A percentile compares a stretch with the other conserved stretches of the same genome.
phyloP scores from a whole-genome alignment of 257 asterid genomes.

The Datura wrightii region DNA sequence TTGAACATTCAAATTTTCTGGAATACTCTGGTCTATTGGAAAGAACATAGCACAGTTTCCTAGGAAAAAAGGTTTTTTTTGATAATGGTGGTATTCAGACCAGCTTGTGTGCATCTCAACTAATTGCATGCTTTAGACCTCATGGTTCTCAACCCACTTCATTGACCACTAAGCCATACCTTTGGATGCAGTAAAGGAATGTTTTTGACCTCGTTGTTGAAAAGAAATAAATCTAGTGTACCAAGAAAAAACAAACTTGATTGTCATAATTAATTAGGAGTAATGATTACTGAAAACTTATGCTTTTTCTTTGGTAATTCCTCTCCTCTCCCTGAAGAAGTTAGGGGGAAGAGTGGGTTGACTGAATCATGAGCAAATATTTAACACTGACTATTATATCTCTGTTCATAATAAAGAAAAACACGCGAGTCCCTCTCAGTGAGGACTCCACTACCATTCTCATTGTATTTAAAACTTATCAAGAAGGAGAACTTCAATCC shows the following conservation, averaged over 20 bases:
- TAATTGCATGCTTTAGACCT: too few species aligned
- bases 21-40: neutral
- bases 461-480: neutral
- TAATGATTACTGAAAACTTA: neutral
- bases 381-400: neutral
- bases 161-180: too few species aligned
- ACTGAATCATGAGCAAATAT: neutral
- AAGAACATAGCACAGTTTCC: neutral
- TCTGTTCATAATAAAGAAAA: neutral
- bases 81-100: too few species aligned
- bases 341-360: neutral
- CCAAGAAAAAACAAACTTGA: neutral
- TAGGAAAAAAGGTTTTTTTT: neutral
- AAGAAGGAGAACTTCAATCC: neutral
- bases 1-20: neutral
- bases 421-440: neutral
- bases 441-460: neutral
- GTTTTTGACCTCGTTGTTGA: neutral
- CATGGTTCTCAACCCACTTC: too few species aligned
- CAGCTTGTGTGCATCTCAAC: too few species aligned
- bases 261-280: neutral
- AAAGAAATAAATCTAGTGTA: neutral
- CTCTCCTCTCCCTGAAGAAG: conserved; percentile 11
- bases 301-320: neutral
- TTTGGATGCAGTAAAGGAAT: too few species aligned